phyloP scores from a whole-genome alignment of 139 green algal genomes.

The Chlorella sp. region DNA sequence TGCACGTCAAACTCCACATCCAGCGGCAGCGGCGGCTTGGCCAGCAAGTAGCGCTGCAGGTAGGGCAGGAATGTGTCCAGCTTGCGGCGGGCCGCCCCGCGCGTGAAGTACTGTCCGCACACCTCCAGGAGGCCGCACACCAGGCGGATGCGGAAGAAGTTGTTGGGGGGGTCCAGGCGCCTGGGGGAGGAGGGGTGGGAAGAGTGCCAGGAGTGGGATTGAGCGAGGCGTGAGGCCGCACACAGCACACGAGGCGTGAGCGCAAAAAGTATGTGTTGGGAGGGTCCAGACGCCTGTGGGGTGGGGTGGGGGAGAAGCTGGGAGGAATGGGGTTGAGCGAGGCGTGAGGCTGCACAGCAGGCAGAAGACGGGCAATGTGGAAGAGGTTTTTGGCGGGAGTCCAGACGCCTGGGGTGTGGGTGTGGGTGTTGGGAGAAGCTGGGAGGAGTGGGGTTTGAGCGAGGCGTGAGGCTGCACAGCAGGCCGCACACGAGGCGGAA shows the following conservation, averaged over 20 bases:
- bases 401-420: conserved; percentile 51
- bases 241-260: conserved; percentile 64
- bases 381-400: conserved; percentile 74
- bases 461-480: not conserved
- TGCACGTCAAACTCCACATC: conserved; percentile 94
- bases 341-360: conserved; percentile 75
- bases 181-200: not conserved
- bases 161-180: conserved; percentile 63
- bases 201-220: conserved; percentile 23
- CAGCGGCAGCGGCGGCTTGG: conserved; percentile 84
- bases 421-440: not conserved
- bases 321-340: conserved; percentile 18
- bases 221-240: not conserved
- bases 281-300: conserved; percentile 59
- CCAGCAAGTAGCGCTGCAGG: conserved; percentile 90
- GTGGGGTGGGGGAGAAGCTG: not conserved
- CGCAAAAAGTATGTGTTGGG: conserved; percentile 70
- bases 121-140: conserved; percentile 83
- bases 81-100: conserved; percentile 62
- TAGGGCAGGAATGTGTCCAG: conserved; percentile 93
- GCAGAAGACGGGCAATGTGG: conserved; percentile 54
- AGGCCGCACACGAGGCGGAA: too few species aligned
- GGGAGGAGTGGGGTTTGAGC: conserved; percentile 31
- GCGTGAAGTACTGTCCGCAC: conserved; percentile 89
- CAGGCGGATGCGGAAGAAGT: conserved; percentile 75